Evolutionary conservation across 495 filamentous ascomycete genomes (phyloP).

Genomic region (Melanomma pulvis-pyrius): DNA sequence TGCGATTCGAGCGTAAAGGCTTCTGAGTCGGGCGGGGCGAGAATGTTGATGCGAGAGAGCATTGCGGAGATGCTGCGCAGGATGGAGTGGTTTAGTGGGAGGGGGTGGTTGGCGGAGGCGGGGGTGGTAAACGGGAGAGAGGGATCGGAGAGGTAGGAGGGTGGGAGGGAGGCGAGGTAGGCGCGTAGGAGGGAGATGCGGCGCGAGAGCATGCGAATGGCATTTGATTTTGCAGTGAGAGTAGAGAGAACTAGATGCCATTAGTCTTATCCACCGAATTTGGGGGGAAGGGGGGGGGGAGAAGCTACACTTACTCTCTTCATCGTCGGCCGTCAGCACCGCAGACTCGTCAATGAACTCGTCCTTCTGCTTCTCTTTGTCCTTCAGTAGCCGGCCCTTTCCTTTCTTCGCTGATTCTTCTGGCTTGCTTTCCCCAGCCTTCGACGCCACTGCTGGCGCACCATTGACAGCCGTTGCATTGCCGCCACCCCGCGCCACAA

Average conservation of each 20-base stretch:
- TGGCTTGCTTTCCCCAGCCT: slow-evolving; percentile 30
- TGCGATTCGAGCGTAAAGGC: slow-evolving; percentile 36
- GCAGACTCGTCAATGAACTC: slow-evolving; percentile 45
- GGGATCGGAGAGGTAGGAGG: slow-evolving; percentile 57
- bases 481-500: slow-evolving; percentile 78
- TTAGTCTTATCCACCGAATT: slow-evolving; percentile 27
- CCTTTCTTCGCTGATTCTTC: slow-evolving; percentile 43
- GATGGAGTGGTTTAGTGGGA: slow-evolving; percentile 52
- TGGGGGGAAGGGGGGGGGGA: neutral
- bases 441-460: slow-evolving; percentile 29
- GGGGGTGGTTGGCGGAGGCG: slow-evolving; percentile 40
- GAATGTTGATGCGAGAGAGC: slow-evolving; percentile 58
- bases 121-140: slow-evolving; percentile 28
- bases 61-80: slow-evolving; percentile 61
- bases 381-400: slow-evolving; percentile 42
- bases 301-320: slow-evolving; percentile 60
- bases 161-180: slow-evolving; percentile 76
- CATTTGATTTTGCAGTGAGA: slow-evolving; percentile 86
- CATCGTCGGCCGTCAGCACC: slow-evolving; percentile 72
- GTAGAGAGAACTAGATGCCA: slow-evolving; percentile 59
- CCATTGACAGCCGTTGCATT: slow-evolving; percentile 68
- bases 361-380: slow-evolving; percentile 43
- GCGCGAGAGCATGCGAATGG: slow-evolving; percentile 85
- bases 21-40: slow-evolving; percentile 46
- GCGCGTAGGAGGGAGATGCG: slow-evolving; percentile 79